Evolutionary conservation across 2,329 filamentous ascomycete species (phyloP).

Genomic region (Aplosporella prunicola): DNA sequence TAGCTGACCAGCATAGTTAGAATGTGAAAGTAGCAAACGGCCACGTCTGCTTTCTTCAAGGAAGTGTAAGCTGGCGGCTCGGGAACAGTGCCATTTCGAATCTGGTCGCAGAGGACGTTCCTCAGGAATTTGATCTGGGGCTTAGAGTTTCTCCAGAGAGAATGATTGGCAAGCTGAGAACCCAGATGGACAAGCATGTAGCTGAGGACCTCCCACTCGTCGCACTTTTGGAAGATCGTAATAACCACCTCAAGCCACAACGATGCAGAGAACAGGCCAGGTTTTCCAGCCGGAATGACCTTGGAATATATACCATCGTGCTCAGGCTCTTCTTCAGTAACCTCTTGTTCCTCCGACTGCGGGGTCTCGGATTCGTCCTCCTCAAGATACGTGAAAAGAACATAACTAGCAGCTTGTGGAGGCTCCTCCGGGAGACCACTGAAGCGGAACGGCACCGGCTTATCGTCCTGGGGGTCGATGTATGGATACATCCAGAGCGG

Average conservation of each 20-base stretch:
- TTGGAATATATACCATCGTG: conserved; percentile 32
- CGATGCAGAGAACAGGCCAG: conserved; percentile 35
- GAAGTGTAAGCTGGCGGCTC: conserved; percentile 74
- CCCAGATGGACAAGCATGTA: conserved; percentile 80
- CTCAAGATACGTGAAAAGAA: conserved; percentile 41
- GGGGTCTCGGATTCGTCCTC: not conserved
- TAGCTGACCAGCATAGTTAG: conserved; percentile 86
- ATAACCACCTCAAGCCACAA: conserved; percentile 71
- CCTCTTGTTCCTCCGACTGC: not conserved
- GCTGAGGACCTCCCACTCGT: conserved; percentile 88
- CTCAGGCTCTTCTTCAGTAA: conserved; percentile 20
- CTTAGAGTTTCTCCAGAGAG: conserved; percentile 66
- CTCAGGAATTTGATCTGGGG: conserved; percentile 68
- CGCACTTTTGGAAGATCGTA: conserved; percentile 61
- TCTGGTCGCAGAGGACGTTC: conserved; percentile 69
- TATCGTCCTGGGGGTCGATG: not conserved
- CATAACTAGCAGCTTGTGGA: conserved; percentile 38
- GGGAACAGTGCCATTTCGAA: conserved; percentile 65
- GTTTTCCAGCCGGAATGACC: not conserved
- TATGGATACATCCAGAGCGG: conserved; percentile 51
- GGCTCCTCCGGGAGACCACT: conserved; percentile 48
- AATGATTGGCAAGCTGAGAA: conserved; percentile 81
- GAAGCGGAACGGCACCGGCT: no score
- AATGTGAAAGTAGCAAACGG: conserved; percentile 77
- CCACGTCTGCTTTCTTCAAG: conserved; percentile 77